A percentile compares a stretch with the other conserved stretches of the same genome.
Evolutionary conservation across 2,329 filamentous ascomycete genomes (phyloP).

Genomic region (Colletotrichum tropicicola): DNA sequence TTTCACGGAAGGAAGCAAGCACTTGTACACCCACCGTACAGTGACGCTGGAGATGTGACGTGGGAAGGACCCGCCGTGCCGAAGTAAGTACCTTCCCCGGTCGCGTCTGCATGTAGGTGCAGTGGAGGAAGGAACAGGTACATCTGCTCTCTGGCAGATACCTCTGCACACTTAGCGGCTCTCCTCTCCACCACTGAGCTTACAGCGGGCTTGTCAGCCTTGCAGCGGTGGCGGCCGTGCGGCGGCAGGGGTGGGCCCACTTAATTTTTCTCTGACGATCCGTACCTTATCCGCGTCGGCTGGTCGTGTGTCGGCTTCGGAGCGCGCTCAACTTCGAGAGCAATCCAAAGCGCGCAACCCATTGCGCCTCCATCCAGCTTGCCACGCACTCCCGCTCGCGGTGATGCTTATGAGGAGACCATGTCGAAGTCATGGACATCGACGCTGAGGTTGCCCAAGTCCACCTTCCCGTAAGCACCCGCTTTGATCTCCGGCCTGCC

Average conservation of each 20-base stretch:
- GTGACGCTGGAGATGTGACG: conserved; percentile 9
- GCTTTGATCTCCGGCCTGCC: not conserved
- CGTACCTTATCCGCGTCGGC: not conserved
- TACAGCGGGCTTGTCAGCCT: no score
- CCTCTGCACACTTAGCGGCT: not conserved
- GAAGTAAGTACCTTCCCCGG: conserved; percentile 2
- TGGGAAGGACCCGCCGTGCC: not conserved
- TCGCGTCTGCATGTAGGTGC: not conserved
- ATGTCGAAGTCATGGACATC: conserved; percentile 74
- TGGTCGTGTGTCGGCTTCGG: not conserved
- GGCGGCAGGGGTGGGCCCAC: not conserved
- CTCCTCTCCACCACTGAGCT: not conserved
- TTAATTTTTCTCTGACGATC: not conserved
- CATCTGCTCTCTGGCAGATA: not conserved
- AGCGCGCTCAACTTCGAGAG: not conserved
- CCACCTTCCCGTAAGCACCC: conserved; percentile 71
- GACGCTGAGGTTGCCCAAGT: conserved; percentile 79
- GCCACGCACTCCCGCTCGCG: not conserved
- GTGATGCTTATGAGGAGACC: conserved; percentile 31
- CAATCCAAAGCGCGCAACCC: not conserved
- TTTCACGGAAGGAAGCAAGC: not conserved
- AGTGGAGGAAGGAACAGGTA: not conserved
- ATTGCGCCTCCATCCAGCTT: not conserved
- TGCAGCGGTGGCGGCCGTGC: no score
- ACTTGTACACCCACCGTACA: not conserved